These are phyloP conservation scores for Saccharomyces mikatae DNA, from an alignment of 805 yeast species.

Conservation along the genomic window DNA sequence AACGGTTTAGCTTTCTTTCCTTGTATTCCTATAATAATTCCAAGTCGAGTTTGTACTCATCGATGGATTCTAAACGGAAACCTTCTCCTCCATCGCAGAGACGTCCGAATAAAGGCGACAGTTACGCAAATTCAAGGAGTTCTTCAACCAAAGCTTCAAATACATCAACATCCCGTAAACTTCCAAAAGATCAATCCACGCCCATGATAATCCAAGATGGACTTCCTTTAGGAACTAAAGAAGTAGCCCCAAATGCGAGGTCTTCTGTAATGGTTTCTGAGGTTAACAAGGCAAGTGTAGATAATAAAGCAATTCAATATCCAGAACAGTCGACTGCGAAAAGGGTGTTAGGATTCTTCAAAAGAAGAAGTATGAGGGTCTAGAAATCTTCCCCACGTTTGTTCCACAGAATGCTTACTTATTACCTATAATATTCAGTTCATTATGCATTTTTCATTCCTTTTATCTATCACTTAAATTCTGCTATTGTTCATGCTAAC, in stretches of 20 bases:
- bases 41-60: slow-evolving; percentile 9
- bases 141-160: background rate
- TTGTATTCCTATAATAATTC: slow-evolving; percentile 23
- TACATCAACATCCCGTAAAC: background rate
- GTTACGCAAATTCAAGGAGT: background rate
- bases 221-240: background rate
- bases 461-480: background rate
- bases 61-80: background rate
- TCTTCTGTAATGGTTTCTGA: background rate
- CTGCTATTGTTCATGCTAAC: background rate
- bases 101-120: background rate
- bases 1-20: slow-evolving; percentile 35
- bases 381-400: slow-evolving; percentile 3
- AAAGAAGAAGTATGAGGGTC: slow-evolving; percentile 46
- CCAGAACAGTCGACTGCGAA: slow-evolving; percentile 56
- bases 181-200: background rate
- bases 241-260: background rate
- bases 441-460: background rate
- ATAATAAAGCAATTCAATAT: background rate
- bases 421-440: background rate
- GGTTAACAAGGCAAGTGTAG: background rate
- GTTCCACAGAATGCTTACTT: slow-evolving; percentile 1
- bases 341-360: slow-evolving; percentile 70
- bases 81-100: background rate
- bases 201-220: background rate